Evolutionary conservation across 805 yeast species (phyloP).

Genomic region (Schwanniomyces polymorphus): DNA sequence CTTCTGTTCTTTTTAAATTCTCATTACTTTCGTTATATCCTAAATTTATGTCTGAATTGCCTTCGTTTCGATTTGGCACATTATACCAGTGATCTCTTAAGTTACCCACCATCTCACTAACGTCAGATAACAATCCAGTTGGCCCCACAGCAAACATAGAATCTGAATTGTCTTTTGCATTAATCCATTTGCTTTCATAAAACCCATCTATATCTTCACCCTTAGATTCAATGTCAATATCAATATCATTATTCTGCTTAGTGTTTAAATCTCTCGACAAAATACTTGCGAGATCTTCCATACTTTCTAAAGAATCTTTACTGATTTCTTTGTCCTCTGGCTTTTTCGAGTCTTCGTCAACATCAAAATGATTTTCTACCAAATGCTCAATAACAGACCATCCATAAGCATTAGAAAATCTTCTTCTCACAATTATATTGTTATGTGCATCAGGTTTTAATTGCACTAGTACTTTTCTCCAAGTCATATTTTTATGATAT

Average conservation of each 20-base stretch:
- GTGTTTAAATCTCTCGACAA: slow-evolving; percentile 36
- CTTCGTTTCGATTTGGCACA: slow-evolving; percentile 1
- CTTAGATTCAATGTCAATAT: slow-evolving; percentile 13
- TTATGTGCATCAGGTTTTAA: slow-evolving; percentile 94
- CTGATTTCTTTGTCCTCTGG: background rate
- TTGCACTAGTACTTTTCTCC: slow-evolving; percentile 90
- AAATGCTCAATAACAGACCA: slow-evolving; percentile 91
- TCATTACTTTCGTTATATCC: background rate
- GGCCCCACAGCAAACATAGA: slow-evolving; percentile 60
- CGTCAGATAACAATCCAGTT: slow-evolving; percentile 66
- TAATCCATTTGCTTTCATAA: slow-evolving; percentile 52
- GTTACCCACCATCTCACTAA: slow-evolving; percentile 56
- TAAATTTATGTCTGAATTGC: background rate
- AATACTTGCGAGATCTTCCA: slow-evolving; percentile 24
- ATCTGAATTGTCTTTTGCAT: slow-evolving; percentile 38
- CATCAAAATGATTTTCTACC: slow-evolving; percentile 61
- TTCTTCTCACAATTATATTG: slow-evolving; percentile 83
- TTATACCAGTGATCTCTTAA: slow-evolving; percentile 38
- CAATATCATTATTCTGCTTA: slow-evolving; percentile 35
- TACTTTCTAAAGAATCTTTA: slow-evolving; percentile 27
- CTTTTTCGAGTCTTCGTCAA: slow-evolving; percentile 3
- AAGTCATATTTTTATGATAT: slow-evolving; percentile 80
- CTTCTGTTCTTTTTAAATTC: slow-evolving; percentile 8
- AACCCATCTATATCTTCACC: slow-evolving; percentile 12
- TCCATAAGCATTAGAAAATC: slow-evolving; percentile 91